Conservation (phyloP, 495 filamentous ascomycete genomes). For the Tuber aestivum region DNA sequence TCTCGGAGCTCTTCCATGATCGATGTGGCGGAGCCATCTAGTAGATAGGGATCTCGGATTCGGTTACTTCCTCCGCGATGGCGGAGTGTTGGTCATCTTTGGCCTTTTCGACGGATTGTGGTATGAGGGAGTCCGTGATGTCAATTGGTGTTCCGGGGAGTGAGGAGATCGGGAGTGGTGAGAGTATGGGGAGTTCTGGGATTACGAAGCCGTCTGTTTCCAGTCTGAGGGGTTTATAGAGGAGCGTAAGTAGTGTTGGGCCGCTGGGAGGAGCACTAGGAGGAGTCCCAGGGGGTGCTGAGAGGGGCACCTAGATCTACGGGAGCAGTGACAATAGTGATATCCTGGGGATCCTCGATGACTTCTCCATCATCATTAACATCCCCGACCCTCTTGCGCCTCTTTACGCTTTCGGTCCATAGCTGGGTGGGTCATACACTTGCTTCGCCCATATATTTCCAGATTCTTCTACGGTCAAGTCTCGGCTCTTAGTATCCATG, state of each 20-base stretch:
- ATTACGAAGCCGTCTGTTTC: conserved; percentile 56
- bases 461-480: conserved; percentile 81
- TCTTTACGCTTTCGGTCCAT: conserved; percentile 57
- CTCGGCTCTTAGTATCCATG: conserved; percentile 68
- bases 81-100: conserved; percentile 37
- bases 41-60: conserved; percentile 34
- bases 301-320: not conserved
- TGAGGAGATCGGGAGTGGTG: not conserved
- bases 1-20: conserved; percentile 34
- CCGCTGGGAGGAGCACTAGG: not conserved
- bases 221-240: conserved; percentile 18
- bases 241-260: not conserved
- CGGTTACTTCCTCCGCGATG: conserved; percentile 39
- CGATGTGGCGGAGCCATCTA: conserved; percentile 25
- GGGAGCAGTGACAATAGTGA: not conserved
- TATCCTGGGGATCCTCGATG: conserved; percentile 26
- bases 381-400: conserved; percentile 47
- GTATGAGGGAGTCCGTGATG: conserved; percentile 11
- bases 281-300: no score
- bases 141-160: not conserved
- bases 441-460: conserved; percentile 60
- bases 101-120: conserved; percentile 1
- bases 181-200: conserved; percentile 46
- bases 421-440: conserved; percentile 72
- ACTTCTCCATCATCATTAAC: conserved; percentile 44